Conservation (phyloP, 2,329 filamentous ascomycete genomes). For the Microsporum ferrugineum region DNA sequence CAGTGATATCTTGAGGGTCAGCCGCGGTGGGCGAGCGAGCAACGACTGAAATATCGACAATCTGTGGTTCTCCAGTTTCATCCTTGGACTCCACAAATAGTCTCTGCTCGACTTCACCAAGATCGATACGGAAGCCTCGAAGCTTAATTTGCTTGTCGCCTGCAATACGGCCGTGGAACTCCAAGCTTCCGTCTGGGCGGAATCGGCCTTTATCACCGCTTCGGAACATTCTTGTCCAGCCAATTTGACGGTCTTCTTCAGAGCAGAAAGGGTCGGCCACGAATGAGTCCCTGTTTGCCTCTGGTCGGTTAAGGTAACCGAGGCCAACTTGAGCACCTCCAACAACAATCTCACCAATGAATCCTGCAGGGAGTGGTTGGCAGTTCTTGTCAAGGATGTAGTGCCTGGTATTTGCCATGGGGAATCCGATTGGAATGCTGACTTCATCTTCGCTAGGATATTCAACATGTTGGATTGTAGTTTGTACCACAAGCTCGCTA, state of each 20-base stretch:
- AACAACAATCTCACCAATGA: conserved; percentile 33
- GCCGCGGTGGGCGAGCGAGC: conserved; percentile 1
- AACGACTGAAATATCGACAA: conserved; percentile 8
- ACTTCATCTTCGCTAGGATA: conserved; percentile 43
- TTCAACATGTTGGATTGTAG: conserved; percentile 25
- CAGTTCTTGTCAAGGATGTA: conserved; percentile 33
- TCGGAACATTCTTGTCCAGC: conserved; percentile 16
- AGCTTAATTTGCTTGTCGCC: conserved; percentile 16
- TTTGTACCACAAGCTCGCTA: conserved; percentile 14
- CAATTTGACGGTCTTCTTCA: conserved; percentile 6
- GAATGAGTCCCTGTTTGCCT: conserved; percentile 10
- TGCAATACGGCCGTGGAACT: conserved; percentile 18
- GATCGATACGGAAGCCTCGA: conserved; percentile 28
- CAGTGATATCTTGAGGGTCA: conserved; percentile 5
- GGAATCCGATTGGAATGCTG: conserved; percentile 30
- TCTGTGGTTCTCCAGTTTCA: conserved; percentile 3
- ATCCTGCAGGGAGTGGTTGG: conserved; percentile 28
- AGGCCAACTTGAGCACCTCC: conserved; percentile 18
- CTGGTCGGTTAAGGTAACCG: conserved; percentile 12
- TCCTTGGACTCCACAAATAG: conserved; percentile 8
- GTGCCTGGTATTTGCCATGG: conserved; percentile 24
- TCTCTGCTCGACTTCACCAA: conserved; percentile 29
- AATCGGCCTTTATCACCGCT: conserved; percentile 19
- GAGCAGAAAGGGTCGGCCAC: conserved; percentile 12
- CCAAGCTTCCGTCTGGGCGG: conserved; percentile 15